Evolutionary conservation across 352 stramenopile species (phyloP), one percentile per base, ranked within the genome.

Genomic region (Phytophthora macrochlamydospora): DNA sequence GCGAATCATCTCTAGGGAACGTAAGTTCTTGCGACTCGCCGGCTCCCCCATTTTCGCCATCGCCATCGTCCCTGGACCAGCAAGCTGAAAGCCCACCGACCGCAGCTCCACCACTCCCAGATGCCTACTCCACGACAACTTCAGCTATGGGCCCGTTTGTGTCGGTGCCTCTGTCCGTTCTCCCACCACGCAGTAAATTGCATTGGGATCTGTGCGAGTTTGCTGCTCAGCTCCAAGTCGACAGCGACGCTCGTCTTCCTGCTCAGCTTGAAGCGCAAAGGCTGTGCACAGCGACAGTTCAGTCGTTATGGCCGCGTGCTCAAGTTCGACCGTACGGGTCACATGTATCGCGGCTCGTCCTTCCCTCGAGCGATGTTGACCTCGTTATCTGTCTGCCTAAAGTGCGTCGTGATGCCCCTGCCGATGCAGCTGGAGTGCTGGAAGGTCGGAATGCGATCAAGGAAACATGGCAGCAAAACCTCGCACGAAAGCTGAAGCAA

Each of bases 361-460:
- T 99, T 9, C 97, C 97, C 7, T 98, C 93, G 29, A 99, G 96
- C 49, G 97, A 99, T 77, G 78, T 99, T 13, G 97, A 99, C 71
- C 82, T 99, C 43, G 96, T 99, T 5, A 98, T 99, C 51, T 98
- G 95, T 62, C 80, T 99, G n/a, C 97, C 97, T 33, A 98, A 98
- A 65, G 97, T 99, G n/a, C 93, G 89, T 18, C 87, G 87, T 29
- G 97, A 98, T 74, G 95, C 94, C 7, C 95, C 94, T 38, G 97
- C 97, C 9, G 89, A 98, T 48, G 95, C 97, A 24, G 96, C 97
- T 37, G 97, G 97, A 33, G 93, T 98, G 48, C 69, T 99, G 35
- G 97, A 99, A 89, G 97, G 97, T 40, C 85, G 97, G 63, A 99
- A 99, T 75, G 97, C 97, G 13, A 99, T 99, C 65, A 99, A 99